These are phyloP conservation scores for Colletotrichum sojae DNA, from an alignment of 2,329 filamentous ascomycete species.

Conservation along the genomic window DNA sequence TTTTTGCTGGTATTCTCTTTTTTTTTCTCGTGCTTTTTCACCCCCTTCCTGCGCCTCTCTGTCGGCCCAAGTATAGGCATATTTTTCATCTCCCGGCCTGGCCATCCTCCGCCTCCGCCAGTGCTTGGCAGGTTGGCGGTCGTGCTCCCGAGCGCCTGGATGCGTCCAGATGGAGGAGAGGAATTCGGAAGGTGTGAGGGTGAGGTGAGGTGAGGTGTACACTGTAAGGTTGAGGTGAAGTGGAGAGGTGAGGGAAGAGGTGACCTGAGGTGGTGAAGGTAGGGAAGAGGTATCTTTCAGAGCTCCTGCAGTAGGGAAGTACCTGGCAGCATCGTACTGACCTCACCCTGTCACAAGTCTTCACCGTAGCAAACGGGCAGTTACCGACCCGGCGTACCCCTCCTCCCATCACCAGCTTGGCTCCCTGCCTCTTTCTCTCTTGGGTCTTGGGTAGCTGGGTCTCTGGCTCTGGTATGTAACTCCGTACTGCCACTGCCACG, in stretches of 20 bases:
- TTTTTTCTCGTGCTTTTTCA: neutral
- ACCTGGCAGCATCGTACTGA: slow-evolving; percentile 18
- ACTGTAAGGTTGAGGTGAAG: too few relatives aligned
- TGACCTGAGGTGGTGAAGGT: neutral
- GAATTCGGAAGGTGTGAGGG: neutral
- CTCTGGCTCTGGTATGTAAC: too few relatives aligned
- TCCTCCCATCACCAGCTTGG: slow-evolving; percentile 29
- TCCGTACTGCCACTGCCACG: slow-evolving; percentile 1
- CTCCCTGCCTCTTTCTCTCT: neutral
- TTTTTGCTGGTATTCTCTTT: slow-evolving; percentile 11
- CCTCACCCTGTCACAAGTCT: slow-evolving; percentile 16
- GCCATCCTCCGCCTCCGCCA: neutral
- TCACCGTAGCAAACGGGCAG: neutral
- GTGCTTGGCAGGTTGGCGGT: too few relatives aligned
- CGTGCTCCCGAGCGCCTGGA: too few relatives aligned
- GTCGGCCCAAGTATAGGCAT: neutral
- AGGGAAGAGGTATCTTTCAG: slow-evolving; percentile 3
- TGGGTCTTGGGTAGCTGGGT: too few relatives aligned
- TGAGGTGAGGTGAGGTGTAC: too few relatives aligned
- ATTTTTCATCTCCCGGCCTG: neutral
- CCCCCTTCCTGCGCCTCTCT: too few relatives aligned
- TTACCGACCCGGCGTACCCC: slow-evolving; percentile 7
- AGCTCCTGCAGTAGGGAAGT: neutral
- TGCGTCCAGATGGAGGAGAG: neutral
- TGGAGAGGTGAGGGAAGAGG: neutral